phyloP scores from a whole-genome alignment of 495 filamentous ascomycete species.

The Annulohypoxylon maeteangense region DNA sequence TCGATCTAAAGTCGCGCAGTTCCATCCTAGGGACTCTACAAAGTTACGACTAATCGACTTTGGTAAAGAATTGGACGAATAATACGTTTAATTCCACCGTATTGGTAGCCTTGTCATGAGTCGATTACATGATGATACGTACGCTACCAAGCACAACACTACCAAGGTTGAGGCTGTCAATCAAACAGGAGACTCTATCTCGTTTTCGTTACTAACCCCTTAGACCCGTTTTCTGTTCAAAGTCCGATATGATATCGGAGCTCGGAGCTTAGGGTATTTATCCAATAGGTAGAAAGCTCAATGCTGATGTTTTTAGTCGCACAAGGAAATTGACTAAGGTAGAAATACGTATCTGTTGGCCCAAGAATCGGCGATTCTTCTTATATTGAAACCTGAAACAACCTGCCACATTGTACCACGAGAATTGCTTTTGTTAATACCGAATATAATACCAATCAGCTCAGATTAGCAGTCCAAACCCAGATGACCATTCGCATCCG shows the following conservation, averaged over 20 bases:
- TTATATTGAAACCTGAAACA: background rate
- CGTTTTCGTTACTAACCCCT: background rate
- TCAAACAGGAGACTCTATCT: conserved; percentile 19
- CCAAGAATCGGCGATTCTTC: background rate
- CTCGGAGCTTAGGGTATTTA: background rate
- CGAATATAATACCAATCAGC: background rate
- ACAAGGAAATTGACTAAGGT: background rate
- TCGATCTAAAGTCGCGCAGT: conserved; percentile 83
- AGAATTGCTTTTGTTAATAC: background rate
- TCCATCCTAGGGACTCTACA: conserved; percentile 83
- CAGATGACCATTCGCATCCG: background rate
- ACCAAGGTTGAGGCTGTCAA: conserved; percentile 10
- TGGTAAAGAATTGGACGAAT: conserved; percentile 78
- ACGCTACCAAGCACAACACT: background rate
- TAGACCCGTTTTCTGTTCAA: background rate
- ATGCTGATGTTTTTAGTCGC: background rate
- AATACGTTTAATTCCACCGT: conserved; percentile 28
- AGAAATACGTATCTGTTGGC: background rate
- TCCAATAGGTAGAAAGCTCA: background rate
- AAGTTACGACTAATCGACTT: conserved; percentile 85
- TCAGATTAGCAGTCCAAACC: background rate
- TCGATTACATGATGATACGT: background rate
- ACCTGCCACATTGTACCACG: background rate
- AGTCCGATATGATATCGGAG: background rate
- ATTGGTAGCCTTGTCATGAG: background rate